These are phyloP conservation scores for Flueggea neowawraea DNA, from an alignment of 441 rosid species.

Conservation along the genomic window DNA sequence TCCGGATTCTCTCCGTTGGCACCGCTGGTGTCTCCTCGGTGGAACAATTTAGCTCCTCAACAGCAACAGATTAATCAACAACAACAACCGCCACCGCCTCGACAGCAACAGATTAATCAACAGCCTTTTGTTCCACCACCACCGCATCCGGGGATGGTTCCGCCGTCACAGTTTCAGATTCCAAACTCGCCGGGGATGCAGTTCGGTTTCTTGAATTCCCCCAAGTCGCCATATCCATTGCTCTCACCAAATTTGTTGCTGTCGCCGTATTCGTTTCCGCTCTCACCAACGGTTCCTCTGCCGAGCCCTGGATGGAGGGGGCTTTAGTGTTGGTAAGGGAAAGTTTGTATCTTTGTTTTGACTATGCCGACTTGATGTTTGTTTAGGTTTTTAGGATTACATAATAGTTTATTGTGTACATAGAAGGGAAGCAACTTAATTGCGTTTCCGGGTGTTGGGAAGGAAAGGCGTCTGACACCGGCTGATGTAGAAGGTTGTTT, in stretches of 20 bases:
- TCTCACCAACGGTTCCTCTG: not conserved
- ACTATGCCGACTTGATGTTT: too few relatives aligned
- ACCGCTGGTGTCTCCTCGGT: conserved; percentile 53
- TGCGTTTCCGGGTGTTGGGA: not conserved
- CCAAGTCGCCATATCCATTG: conserved; percentile 47
- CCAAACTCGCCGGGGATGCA: conserved; percentile 21
- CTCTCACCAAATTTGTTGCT: conserved; percentile 53
- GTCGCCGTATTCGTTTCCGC: conserved; percentile 16
- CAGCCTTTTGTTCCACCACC: not conserved
- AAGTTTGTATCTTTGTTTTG: too few relatives aligned
- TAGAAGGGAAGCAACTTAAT: not conserved
- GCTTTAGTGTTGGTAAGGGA: not conserved
- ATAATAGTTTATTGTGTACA: not conserved
- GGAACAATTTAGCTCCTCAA: conserved; percentile 25
- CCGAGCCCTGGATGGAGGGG: not conserved
- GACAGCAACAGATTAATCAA: not conserved
- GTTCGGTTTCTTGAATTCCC: conserved; percentile 63
- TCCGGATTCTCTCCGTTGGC: conserved; percentile 50
- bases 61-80: not conserved
- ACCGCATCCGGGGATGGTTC: not conserved
- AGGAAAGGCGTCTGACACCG: not conserved
- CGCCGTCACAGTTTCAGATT: conserved; percentile 25
- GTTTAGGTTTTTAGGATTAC: too few relatives aligned
- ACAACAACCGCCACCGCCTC: not conserved
- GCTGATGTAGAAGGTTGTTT: not conserved